Percentiles rank a stretch among this genome's conserved stretches.
Conservation (phyloP, 1,284 basidiomycete species). For the Exobasidium rhododendri region DNA sequence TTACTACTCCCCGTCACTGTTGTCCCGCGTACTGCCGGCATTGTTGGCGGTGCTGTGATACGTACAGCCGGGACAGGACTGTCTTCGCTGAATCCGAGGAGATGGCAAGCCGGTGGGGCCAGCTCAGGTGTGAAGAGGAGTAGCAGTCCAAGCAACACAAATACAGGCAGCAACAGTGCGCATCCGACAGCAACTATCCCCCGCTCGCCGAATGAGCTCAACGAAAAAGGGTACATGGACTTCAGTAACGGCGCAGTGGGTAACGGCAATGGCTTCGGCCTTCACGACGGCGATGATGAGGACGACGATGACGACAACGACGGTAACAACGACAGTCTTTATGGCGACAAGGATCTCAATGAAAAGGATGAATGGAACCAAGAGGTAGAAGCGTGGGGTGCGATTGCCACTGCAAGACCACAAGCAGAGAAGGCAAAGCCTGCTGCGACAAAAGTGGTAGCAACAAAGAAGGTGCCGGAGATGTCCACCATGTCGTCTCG, state of each 20-base stretch:
- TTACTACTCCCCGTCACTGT: conserved; percentile 91
- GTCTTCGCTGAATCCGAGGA: conserved; percentile 36
- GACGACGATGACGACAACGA: conserved; percentile 28
- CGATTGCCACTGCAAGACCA: not conserved
- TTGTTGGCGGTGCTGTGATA: conserved; percentile 58
- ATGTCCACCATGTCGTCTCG: conserved; percentile 1
- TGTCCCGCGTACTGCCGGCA: conserved; percentile 75
- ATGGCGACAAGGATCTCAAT: not conserved
- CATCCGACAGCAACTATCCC: not conserved
- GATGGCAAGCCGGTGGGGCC: conserved; percentile 29
- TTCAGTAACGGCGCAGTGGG: conserved; percentile 21
- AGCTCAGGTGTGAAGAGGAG: conserved; percentile 13
- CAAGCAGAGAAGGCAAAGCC: not conserved
- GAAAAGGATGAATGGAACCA: conserved; percentile 27
- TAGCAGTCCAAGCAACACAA: no score
- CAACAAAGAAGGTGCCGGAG: not conserved
- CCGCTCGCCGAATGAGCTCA: not conserved
- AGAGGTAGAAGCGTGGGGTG: conserved; percentile 16
- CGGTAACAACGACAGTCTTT: not conserved
- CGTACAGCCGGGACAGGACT: conserved; percentile 35
- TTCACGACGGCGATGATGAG: conserved; percentile 9
- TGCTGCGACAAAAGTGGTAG: not conserved
- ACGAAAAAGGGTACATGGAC: conserved; percentile 32
- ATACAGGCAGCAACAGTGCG: not conserved
- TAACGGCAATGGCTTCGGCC: not conserved